Evolutionary conservation across 2,329 filamentous ascomycete species (phyloP), one percentile per base, ranked within the genome.

Genomic region (Penicillium capsulatum): DNA sequence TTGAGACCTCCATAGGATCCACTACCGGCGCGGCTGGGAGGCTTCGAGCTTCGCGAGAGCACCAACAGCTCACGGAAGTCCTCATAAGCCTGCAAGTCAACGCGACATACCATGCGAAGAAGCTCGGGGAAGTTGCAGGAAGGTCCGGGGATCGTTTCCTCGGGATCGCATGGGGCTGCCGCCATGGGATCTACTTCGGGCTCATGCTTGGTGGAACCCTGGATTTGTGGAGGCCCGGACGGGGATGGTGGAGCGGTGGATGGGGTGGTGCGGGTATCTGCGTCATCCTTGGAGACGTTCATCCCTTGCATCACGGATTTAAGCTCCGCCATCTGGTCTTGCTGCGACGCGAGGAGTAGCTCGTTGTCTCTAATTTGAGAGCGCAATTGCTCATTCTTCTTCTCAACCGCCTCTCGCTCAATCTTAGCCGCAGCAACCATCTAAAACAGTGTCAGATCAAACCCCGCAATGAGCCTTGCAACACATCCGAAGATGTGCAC

Each of bases 291-390:
- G 17, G 59, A 53, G 51, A 87, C 80, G 9, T 79, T 73, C 80
- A 96, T 86, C 54, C 84, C 82, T 66, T 95, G 89, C 81, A 98
- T 87, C 48, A 96, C 88, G 14, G 79, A 74, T 67, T 98, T 98
- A 48, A 98, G 78, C 64, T 97, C 86, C 2, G 84, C 77, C 2
- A 98, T 73, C 63, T 98, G 92, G 63, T 97, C 90, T 60, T 95
- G 90, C 55, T 97, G 88, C 1, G 87, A 95, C 42, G 81, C 81
- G 45, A 98, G 77, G 13, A 98, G 76, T 16, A 78, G 75, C 65
- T 97, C 89, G 0, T 86, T 91, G 61, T 98, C 91, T 40, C 80
- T 80, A 37, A 98, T 74, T 64, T 97, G 90, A 17, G 83, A 76
- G 57, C 81, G 86, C 36, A 97, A 76, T 65, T 94, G 87, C 41